Conservation (phyloP, 2,329 filamentous ascomycete genomes). For the Cladosporium cucumerinum region DNA sequence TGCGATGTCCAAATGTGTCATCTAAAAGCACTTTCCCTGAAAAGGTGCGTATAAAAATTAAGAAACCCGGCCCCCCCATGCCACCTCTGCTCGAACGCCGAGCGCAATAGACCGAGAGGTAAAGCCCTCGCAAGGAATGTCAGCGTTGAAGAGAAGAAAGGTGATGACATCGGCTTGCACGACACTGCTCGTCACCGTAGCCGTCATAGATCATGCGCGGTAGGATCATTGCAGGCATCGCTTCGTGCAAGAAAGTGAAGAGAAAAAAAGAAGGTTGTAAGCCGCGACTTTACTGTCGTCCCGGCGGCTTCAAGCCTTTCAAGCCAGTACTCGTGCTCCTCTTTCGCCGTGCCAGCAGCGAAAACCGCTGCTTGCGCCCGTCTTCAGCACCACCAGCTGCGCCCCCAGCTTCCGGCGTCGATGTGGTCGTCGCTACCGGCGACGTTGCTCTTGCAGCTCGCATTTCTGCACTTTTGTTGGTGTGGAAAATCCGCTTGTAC, state of each 20-base stretch:
- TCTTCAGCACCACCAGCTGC: not conserved
- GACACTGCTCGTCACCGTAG: not conserved
- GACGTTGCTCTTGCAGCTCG: not conserved
- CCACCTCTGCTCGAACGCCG: not conserved
- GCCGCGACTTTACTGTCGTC: constrained; percentile 14
- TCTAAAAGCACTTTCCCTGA: not conserved
- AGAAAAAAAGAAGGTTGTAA: not conserved
- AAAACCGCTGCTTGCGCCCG: not conserved
- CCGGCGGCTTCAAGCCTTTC: constrained; percentile 27
- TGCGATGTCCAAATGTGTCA: not conserved
- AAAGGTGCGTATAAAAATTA: not conserved
- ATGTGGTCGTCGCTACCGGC: not conserved
- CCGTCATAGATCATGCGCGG: not conserved
- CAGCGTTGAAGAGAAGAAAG: not conserved
- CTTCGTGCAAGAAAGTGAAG: no score
- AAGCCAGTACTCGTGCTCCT: constrained; percentile 31
- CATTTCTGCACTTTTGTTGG: constrained; percentile 1
- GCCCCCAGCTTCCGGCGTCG: not conserved
- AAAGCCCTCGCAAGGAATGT: not conserved
- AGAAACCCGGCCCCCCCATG: not conserved
- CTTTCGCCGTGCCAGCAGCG: constrained; percentile 23
- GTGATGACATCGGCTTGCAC: not conserved
- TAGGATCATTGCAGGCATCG: no score
- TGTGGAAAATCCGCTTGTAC: constrained; percentile 44
- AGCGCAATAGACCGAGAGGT: not conserved